Evolutionary conservation across 2,329 filamentous ascomycete species (phyloP), one percentile per base, ranked within the genome.

Genomic region (Alternaria viburni): DNA sequence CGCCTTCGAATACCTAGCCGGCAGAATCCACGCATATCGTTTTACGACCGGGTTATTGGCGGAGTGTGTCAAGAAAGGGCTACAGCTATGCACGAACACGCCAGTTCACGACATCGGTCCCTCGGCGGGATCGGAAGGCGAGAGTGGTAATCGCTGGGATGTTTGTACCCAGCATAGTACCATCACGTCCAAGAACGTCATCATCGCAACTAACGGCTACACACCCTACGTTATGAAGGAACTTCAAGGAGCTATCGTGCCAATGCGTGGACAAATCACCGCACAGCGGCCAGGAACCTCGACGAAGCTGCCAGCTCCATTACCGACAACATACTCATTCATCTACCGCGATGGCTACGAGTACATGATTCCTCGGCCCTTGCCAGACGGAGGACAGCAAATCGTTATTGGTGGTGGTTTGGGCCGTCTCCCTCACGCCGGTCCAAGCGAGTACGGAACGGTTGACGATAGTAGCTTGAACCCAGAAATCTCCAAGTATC

Each of bases 361-460:
- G 64, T 92, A 91, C 75, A 87, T 91, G 83, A 86, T 91, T 9
- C 83, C 86, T 2, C 82, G 87, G 1, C 85, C 85, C 0, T 49
- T 73, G 0, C 17, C 67, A 4, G 61, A 68, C 1, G 73, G 70
- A 6, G 79, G 76, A 3, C 84, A 86, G 25, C 84, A 87, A 59
- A 84, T 91, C 26, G 78, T 91, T 28, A 89, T 91, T 13, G 89
- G 89, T 1, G 89, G 89, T 15, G 88, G 86, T 0, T 74, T 87
- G 6, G 80, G 75, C 0, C 80, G 80, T 49, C 78, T 82, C 3
- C 73, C 78, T 0, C 68, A 79, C 0, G 78, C 77, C 0, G 86
- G 86, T 0, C 67, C 84, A 13, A 72, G 69, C 4, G 85, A 88
- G 66, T 88, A 82, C 62, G 86, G 87, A 15, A 86, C 83, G 0